Percentiles rank a stretch among this genome's conserved stretches.
Evolutionary conservation across 2,329 filamentous ascomycete genomes (phyloP).

Genomic region (Apiospora malaysiana): DNA sequence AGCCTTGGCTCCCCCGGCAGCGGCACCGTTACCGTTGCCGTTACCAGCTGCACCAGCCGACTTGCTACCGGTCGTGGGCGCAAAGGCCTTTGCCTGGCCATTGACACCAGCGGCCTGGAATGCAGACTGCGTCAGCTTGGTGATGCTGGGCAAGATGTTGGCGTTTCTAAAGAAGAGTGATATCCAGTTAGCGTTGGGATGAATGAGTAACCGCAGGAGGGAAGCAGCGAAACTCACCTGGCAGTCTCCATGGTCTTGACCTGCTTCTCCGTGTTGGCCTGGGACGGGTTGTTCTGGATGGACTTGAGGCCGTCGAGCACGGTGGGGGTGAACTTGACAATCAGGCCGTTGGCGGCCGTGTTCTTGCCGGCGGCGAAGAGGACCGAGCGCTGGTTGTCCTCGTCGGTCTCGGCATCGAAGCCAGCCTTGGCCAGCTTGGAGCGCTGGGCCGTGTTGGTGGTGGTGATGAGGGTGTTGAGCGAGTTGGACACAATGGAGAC

Average conservation of each 20-base stretch:
- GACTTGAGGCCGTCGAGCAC: slow-evolving; percentile 27
- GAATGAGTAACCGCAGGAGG: not conserved
- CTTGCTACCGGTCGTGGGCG: slow-evolving; percentile 22
- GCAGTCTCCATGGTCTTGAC: slow-evolving; percentile 28
- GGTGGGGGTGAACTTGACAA: slow-evolving; percentile 29
- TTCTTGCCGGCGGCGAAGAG: slow-evolving; percentile 27
- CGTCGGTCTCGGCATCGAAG: slow-evolving; percentile 28
- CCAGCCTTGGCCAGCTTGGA: slow-evolving; percentile 23
- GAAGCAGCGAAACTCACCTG: slow-evolving; percentile 20
- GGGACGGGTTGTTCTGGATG: slow-evolving; percentile 27
- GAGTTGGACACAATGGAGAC: slow-evolving; percentile 25
- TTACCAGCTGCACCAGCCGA: not conserved
- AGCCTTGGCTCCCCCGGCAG: not conserved
- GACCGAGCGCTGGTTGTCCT: slow-evolving; percentile 27
- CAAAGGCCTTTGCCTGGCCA: slow-evolving; percentile 22
- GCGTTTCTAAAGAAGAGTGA: slow-evolving; percentile 25
- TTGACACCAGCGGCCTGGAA: slow-evolving; percentile 24
- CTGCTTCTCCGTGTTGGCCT: slow-evolving; percentile 27
- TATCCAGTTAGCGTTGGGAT: not conserved
- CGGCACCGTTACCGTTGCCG: not conserved
- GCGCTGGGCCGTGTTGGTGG: slow-evolving; percentile 21
- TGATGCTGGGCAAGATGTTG: slow-evolving; percentile 30
- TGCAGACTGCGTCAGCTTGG: slow-evolving; percentile 26
- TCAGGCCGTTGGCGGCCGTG: slow-evolving; percentile 26
- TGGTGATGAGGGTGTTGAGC: slow-evolving; percentile 23